Evolutionary conservation across 2,329 filamentous ascomycete genomes (phyloP).

Genomic region (Laburnicola sp.): DNA sequence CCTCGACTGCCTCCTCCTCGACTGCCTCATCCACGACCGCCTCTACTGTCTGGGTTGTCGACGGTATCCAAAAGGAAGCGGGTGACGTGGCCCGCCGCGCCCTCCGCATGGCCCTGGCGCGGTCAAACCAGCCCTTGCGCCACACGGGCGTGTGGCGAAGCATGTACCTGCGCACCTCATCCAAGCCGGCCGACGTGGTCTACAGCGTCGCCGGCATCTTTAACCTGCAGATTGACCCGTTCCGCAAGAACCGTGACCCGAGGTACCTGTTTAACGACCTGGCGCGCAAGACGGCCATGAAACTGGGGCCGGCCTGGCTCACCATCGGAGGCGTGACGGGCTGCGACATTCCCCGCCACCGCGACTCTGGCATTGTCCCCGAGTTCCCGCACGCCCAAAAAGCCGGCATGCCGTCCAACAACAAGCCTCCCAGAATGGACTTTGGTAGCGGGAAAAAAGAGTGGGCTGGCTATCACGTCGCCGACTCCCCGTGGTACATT

Average conservation of each 20-base stretch:
- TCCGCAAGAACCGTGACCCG: background rate
- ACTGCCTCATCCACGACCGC: no score
- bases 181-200: background rate
- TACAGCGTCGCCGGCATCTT: background rate
- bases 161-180: background rate
- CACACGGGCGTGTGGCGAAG: background rate
- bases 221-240: background rate
- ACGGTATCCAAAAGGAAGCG: background rate
- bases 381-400: background rate
- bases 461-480: background rate
- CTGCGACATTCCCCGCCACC: background rate
- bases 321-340: background rate
- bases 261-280: background rate
- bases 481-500: background rate
- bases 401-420: background rate
- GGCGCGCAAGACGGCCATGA: background rate
- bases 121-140: background rate
- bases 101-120: background rate
- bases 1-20: no score
- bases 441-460: background rate
- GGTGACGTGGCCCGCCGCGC: background rate
- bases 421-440: background rate
- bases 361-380: background rate
- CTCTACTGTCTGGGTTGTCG: background rate
- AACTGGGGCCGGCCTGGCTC: background rate